These are phyloP conservation scores for Discostella stelligeroides DNA, from an alignment of 108 stramenopile species.

Conservation along the genomic window DNA sequence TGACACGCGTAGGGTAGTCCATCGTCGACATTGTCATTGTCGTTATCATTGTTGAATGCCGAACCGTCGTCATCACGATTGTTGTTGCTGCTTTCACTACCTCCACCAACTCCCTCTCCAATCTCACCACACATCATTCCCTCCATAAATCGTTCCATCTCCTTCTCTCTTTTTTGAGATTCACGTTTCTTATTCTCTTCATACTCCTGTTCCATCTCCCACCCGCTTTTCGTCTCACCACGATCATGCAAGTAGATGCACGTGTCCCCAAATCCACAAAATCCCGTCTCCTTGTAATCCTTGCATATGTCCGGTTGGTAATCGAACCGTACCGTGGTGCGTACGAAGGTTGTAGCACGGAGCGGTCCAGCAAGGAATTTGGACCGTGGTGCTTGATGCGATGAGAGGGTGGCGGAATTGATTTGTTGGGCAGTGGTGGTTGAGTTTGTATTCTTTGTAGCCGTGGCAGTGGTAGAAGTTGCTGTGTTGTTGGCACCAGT, in stretches of 20 bases:
- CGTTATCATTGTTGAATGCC: slow-evolving; percentile 4
- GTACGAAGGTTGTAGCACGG: slow-evolving; percentile 81
- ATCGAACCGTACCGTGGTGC: slow-evolving; percentile 93
- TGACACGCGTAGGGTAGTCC: slow-evolving; percentile 97
- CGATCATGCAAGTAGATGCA: slow-evolving; percentile 99
- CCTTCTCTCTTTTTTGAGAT: slow-evolving; percentile 58
- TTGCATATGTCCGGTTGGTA: slow-evolving; percentile 99
- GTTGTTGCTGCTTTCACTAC: not conserved
- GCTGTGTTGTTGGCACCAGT: too few relatives aligned
- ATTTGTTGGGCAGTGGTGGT: slow-evolving; percentile 1
- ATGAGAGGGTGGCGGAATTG: slow-evolving; percentile 30
- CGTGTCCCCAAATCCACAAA: slow-evolving; percentile 98
- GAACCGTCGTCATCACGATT: slow-evolving; percentile 28
- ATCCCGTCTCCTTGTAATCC: slow-evolving; percentile 99
- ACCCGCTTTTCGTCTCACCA: slow-evolving; percentile 91
- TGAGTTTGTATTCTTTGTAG: slow-evolving; percentile 15
- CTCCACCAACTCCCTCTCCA: slow-evolving; percentile 6
- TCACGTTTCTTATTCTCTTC: slow-evolving; percentile 87
- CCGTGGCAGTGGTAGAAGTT: too few relatives aligned
- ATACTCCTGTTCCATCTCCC: slow-evolving; percentile 96
- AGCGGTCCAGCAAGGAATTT: slow-evolving; percentile 89
- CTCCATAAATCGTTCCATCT: slow-evolving; percentile 70
- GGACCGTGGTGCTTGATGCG: slow-evolving; percentile 52
- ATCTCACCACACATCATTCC: slow-evolving; percentile 44
- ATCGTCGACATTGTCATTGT: slow-evolving; percentile 49